phyloP scores from a whole-genome alignment of 2,329 filamentous ascomycete genomes.

The Meredithiella fracta region DNA sequence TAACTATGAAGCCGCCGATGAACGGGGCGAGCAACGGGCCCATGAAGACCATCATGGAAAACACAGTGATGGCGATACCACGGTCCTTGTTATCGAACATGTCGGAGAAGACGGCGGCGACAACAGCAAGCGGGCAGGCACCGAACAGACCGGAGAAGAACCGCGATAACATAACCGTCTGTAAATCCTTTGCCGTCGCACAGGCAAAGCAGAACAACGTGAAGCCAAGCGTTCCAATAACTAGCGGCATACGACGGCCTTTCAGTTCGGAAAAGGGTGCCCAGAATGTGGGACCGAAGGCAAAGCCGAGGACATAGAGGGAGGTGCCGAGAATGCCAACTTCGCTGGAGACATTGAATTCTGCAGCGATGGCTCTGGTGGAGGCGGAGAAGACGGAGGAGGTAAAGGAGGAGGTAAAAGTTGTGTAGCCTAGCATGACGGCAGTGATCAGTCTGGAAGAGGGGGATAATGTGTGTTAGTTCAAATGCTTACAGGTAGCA shows the following conservation, averaged over 20 bases:
- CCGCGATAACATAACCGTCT: conserved; percentile 52
- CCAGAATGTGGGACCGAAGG: conserved; percentile 54
- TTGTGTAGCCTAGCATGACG: conserved; percentile 56
- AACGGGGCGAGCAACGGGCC: conserved; percentile 53
- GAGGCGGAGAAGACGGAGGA: conserved; percentile 61
- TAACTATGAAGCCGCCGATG: conserved; percentile 49
- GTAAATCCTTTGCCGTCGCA: conserved; percentile 49
- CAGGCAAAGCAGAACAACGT: conserved; percentile 50
- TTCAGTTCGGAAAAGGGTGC: conserved; percentile 57
- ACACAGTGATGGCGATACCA: conserved; percentile 31
- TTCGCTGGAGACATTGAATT: conserved; percentile 45
- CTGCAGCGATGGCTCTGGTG: conserved; percentile 35
- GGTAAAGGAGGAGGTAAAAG: conserved; percentile 53
- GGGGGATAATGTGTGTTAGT: not conserved
- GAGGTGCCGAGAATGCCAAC: conserved; percentile 50
- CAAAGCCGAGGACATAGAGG: conserved; percentile 56
- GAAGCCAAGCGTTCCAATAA: conserved; percentile 50
- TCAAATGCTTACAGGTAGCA: not conserved
- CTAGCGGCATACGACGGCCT: conserved; percentile 46
- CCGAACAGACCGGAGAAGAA: conserved; percentile 62
- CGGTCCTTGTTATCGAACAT: conserved; percentile 51
- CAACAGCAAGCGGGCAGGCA: conserved; percentile 50
- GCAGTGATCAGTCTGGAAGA: conserved; percentile 39
- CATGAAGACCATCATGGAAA: conserved; percentile 39
- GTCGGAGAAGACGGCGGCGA: conserved; percentile 55